A percentile compares a stretch with the other conserved stretches of the same genome.
Evolutionary conservation across 345 rosid species (phyloP).

Genomic region (Iberis pinnata): DNA sequence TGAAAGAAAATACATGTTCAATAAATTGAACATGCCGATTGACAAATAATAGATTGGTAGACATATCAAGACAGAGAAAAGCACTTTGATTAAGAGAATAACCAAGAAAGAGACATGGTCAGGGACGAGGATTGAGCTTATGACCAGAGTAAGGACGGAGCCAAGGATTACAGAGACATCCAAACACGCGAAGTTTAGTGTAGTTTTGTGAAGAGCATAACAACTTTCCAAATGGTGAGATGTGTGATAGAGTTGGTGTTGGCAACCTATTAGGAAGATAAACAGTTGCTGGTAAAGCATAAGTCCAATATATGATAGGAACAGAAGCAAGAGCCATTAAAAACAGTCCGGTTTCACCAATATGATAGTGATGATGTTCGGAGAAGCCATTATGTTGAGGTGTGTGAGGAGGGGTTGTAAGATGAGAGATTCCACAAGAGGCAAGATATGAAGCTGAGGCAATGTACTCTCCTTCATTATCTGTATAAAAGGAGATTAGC

Average conservation of each 20-base stretch:
- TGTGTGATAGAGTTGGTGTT: background rate
- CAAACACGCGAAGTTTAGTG: background rate
- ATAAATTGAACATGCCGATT: too few species aligned
- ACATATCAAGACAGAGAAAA: too few species aligned
- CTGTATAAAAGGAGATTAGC: background rate
- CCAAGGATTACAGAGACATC: too few species aligned
- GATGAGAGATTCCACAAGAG: background rate
- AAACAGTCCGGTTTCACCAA: background rate
- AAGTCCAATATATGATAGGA: background rate
- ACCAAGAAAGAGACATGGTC: too few species aligned
- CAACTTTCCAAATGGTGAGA: background rate
- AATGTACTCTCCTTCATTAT: background rate
- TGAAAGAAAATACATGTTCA: too few species aligned
- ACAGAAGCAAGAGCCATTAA: background rate
- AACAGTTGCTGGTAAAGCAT: background rate
- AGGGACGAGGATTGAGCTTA: too few species aligned
- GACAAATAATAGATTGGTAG: too few species aligned
- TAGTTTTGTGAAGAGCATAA: background rate
- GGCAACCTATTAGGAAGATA: background rate
- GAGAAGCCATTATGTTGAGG: too few species aligned
- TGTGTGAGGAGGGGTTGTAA: background rate
- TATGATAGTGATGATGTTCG: background rate
- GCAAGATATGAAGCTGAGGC: background rate
- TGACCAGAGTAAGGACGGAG: too few species aligned
- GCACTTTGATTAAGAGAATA: too few species aligned